Conservation (phyloP, 768 basidiomycete genomes). For the Tubosaeta sp. region DNA sequence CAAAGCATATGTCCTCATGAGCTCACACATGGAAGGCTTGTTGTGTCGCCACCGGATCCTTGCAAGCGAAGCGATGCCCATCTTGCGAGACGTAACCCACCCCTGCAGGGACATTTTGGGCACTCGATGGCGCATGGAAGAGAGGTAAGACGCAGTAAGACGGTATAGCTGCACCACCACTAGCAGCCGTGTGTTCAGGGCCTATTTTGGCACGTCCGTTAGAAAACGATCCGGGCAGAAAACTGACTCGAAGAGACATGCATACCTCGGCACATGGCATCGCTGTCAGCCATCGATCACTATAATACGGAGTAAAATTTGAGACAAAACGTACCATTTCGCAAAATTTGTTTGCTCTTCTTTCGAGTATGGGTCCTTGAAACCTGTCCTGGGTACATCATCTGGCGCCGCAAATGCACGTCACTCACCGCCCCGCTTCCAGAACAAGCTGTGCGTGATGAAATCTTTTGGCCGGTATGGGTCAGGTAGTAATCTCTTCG, state of each 20-base stretch:
- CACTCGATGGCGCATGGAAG: constrained; percentile 42
- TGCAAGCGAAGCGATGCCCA: constrained; percentile 52
- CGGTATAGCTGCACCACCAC: constrained; percentile 38
- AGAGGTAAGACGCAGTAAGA: constrained; percentile 53
- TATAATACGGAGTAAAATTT: background rate
- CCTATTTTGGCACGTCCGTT: constrained; percentile 30
- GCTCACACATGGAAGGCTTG: constrained; percentile 18
- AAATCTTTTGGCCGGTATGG: constrained; percentile 48
- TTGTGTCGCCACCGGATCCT: constrained; percentile 47
- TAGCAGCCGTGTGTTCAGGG: constrained; percentile 43
- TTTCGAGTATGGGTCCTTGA: constrained; percentile 59
- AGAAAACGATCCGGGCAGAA: background rate
- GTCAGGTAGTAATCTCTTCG: constrained; percentile 39
- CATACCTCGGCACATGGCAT: constrained; percentile 49
- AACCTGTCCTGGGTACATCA: constrained; percentile 33
- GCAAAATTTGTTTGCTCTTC: constrained; percentile 52
- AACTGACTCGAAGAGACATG: background rate
- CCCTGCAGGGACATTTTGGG: constrained; percentile 25
- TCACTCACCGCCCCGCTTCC: constrained; percentile 50
- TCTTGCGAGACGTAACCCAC: constrained; percentile 52
- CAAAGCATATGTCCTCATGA: constrained; percentile 30
- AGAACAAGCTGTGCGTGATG: constrained; percentile 51
- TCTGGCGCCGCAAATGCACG: background rate
- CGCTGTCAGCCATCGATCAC: constrained; percentile 27
- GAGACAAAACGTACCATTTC: constrained; percentile 41